These are phyloP conservation scores for Sungouiozyma intestinalis DNA, from an alignment of 805 yeast species.

Conservation along the genomic window DNA sequence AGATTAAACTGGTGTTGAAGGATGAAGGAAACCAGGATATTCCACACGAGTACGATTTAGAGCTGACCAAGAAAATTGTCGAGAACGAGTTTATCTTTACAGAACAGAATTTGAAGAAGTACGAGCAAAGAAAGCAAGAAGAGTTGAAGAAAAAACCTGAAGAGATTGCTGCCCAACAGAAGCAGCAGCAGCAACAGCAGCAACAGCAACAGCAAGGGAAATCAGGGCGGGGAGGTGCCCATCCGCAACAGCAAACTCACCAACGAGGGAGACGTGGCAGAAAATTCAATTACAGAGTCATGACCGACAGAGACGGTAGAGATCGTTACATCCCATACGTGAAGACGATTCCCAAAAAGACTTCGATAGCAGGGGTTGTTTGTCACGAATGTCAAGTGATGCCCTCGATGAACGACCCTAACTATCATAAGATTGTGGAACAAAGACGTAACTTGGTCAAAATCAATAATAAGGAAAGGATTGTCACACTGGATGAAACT, in stretches of 20 bases:
- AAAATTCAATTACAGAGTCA: constrained; percentile 27
- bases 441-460: constrained; percentile 39
- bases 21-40: constrained; percentile 39
- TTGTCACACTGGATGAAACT: constrained; percentile 60
- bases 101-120: constrained; percentile 67
- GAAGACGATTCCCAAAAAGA: constrained; percentile 79
- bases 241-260: constrained; percentile 30
- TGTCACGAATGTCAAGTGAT: constrained; percentile 86
- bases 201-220: constrained; percentile 29
- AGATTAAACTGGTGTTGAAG: constrained; percentile 48
- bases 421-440: constrained; percentile 54
- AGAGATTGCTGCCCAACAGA: constrained; percentile 28
- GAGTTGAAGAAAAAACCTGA: background rate
- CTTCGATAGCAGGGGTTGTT: constrained; percentile 76
- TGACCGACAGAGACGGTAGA: constrained; percentile 32
- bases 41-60: constrained; percentile 78
- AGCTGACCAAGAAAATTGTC: constrained; percentile 67
- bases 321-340: constrained; percentile 65
- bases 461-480: constrained; percentile 47
- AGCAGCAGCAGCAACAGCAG: constrained; percentile 28
- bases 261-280: constrained; percentile 24
- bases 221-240: constrained; percentile 27
- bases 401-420: constrained; percentile 65
- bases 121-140: constrained; percentile 30
- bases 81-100: constrained; percentile 80